Evolutionary conservation across 331 rosid species (phyloP).

Genomic region (Telfairia occidentalis): DNA sequence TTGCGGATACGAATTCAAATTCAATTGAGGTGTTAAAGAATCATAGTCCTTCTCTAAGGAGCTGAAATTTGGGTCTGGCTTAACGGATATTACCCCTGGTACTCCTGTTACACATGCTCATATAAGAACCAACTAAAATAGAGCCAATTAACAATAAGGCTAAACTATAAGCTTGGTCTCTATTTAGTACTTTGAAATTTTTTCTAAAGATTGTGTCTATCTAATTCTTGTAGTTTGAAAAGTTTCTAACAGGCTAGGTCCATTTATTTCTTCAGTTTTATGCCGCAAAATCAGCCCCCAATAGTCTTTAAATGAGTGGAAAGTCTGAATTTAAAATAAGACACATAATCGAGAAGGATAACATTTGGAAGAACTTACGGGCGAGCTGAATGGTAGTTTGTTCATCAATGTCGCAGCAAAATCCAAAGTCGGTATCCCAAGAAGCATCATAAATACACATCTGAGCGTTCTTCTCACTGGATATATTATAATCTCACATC

Average conservation of each 20-base stretch:
- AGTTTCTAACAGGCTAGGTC: no score
- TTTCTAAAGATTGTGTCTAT: no score
- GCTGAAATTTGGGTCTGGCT: slow-evolving; percentile 45
- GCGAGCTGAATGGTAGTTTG: slow-evolving; percentile 44
- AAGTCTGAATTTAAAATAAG: no score
- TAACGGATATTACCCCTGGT: slow-evolving; percentile 43
- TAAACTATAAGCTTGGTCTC: no score
- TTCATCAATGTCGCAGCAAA: slow-evolving; percentile 70
- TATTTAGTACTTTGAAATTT: no score
- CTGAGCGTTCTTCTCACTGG: slow-evolving; percentile 76
- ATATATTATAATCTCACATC: slow-evolving; percentile 9
- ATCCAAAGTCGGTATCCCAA: slow-evolving; percentile 43
- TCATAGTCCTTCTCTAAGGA: slow-evolving; percentile 38
- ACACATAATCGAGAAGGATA: neutral
- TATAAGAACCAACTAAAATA: neutral
- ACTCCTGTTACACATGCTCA: slow-evolving; percentile 34
- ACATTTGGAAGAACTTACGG: slow-evolving; percentile 23
- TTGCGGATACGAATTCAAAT: slow-evolving; percentile 15
- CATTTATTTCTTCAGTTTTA: no score
- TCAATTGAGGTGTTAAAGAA: slow-evolving; percentile 21
- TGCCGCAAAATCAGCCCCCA: no score
- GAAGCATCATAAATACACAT: slow-evolving; percentile 70
- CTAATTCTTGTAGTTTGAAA: no score
- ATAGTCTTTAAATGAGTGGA: no score
- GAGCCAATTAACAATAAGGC: no score